Conservation (phyloP, 768 basidiomycete genomes). For the Hericium erinaceus region DNA sequence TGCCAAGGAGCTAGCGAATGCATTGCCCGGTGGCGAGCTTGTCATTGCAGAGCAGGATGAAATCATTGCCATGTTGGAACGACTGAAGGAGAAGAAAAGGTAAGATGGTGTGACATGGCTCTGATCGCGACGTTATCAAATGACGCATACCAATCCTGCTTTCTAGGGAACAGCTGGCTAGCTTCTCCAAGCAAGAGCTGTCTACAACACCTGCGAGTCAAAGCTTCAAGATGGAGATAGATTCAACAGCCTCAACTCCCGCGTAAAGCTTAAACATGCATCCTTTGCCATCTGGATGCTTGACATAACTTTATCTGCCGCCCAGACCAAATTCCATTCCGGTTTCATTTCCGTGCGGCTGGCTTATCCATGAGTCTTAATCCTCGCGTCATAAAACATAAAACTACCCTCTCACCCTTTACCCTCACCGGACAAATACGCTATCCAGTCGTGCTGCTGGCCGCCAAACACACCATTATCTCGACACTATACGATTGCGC, state of each 20-base stretch:
- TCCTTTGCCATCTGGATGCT: conserved; percentile 1
- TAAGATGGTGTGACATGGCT: conserved; percentile 19
- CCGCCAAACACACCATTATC: not conserved
- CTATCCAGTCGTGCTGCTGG: not conserved
- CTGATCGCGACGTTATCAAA: not conserved
- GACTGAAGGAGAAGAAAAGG: conserved; percentile 55
- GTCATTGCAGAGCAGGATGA: conserved; percentile 60
- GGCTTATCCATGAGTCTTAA: not conserved
- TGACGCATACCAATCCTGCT: not conserved
- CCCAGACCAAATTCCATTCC: not conserved
- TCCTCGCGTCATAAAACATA: not conserved
- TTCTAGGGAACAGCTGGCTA: conserved; percentile 42
- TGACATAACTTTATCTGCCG: too few species aligned
- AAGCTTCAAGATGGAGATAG: conserved; percentile 51
- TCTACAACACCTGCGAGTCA: conserved; percentile 20
- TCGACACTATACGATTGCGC: not conserved
- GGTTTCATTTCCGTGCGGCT: not conserved
- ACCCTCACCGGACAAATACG: not conserved
- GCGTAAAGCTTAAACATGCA: conserved; percentile 6
- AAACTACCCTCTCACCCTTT: not conserved
- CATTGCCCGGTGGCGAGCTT: conserved; percentile 67
- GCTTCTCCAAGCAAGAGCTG: conserved; percentile 39
- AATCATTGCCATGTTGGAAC: conserved; percentile 59
- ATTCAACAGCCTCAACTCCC: conserved; percentile 71
- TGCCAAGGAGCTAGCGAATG: conserved; percentile 49